Base-by-base conservation (phyloP, 495 filamentous ascomycete genomes). In the Penicillium nucicola region DNA sequence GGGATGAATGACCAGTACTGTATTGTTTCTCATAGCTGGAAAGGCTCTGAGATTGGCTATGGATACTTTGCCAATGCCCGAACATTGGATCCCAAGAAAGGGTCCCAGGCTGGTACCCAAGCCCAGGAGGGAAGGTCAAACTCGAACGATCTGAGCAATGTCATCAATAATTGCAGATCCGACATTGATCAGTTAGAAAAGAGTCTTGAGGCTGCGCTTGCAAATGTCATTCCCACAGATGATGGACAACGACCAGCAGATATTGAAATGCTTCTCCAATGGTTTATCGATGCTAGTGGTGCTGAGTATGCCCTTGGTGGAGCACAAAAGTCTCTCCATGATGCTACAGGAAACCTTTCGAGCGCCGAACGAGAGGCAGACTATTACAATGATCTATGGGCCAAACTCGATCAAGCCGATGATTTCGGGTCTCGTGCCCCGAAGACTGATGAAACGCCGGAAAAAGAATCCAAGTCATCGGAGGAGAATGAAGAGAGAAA, bases 1-100 rank as follows among this genome's bases (percentile, higher is more conserved):
- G 68, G 67, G 8, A 60, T 69, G 30, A 17, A 53, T 10, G 50
- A 58, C 20, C 41, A 58, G 35, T 77, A 77, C 42, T 73, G 70
- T 20, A 75, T 77, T 50, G 57, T 77, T 5, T 76, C 72, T 1
- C 74, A 77, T 43, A 66, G 72, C 38, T 77, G 74, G 72, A 76
- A 75, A 55, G 72, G 70, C 0, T 47, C 40, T 4, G 74, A 76
- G 47, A 55, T 76, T n/a, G 50, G 57, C 15, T 68, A 69, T 19
- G 49, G 52, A n/a, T 69, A 66, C 44, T 60, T 75, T 47, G 37
- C n/a, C 25, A 34, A 44, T 40, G 52, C 45, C 31, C 28, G 43
- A 36, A 53, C 40, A 8, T 48, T 48, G 11, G 23, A 41, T 6
- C 35, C 45, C 17, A 32, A 11, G 13, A 35, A 52, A 47, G 6